Percentiles rank a stretch among this genome's conserved stretches.
Conservation (phyloP, 2,329 filamentous ascomycete genomes). For the Neofusicoccum sp. region DNA sequence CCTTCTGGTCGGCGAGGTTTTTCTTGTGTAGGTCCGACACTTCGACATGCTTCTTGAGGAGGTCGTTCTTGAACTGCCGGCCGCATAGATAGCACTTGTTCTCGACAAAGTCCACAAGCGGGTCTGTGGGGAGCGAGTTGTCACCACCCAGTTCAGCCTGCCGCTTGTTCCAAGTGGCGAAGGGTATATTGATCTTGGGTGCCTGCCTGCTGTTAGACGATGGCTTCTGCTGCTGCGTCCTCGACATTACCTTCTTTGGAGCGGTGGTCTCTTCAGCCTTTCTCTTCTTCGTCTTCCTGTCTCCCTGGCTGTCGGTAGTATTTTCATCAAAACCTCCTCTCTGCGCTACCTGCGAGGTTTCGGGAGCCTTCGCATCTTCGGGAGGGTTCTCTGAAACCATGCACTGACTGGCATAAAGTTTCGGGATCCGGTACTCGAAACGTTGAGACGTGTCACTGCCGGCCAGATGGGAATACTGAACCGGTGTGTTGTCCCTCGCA, state of each 20-base stretch:
- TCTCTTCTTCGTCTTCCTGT: slow-evolving; percentile 15
- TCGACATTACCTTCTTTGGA: not conserved
- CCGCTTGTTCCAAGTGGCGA: slow-evolving; percentile 6
- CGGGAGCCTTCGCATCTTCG: not conserved
- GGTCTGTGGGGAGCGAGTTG: not conserved
- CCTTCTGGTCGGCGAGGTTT: slow-evolving; percentile 1
- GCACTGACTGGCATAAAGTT: slow-evolving; percentile 3
- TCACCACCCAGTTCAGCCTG: slow-evolving; percentile 3
- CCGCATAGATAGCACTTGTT: slow-evolving; percentile 14
- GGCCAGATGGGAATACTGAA: slow-evolving; percentile 5
- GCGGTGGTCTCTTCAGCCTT: slow-evolving; percentile 7
- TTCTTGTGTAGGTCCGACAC: slow-evolving; percentile 13
- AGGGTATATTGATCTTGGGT: not conserved
- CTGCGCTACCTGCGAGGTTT: not conserved
- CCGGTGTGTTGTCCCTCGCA: not conserved
- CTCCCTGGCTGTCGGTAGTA: not conserved
- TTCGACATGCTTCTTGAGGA: slow-evolving; percentile 3
- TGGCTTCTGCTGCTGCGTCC: not conserved
- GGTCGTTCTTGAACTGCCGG: slow-evolving; percentile 12
- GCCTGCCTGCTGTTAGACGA: not conserved
- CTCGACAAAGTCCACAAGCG: slow-evolving; percentile 6
- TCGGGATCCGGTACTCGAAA: slow-evolving; percentile 13
- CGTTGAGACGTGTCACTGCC: slow-evolving; percentile 5
- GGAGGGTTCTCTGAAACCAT: slow-evolving; percentile 13
- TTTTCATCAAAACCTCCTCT: not conserved